Evolutionary conservation across 176 grass and related monocot species (phyloP), one percentile per base, ranked within the genome.

Genomic region (Poa annua): DNA sequence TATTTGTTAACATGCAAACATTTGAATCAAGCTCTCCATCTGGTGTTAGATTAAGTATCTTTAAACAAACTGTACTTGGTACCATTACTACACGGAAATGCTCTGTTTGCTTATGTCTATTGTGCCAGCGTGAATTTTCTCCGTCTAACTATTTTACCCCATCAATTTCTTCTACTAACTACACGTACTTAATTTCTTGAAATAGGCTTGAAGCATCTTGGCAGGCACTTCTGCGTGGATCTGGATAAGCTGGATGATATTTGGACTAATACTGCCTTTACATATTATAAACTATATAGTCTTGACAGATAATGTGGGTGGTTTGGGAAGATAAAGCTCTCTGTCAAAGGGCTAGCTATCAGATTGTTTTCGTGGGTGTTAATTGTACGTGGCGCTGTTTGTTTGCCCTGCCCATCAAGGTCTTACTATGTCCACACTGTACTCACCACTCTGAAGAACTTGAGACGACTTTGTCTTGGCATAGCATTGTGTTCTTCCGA

Each of bases 321-420:
- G 59, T 74, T 86, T 1, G 20, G 29, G n/a, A 79, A 45, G 70
- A 81, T 81, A 48, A 83, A 75, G 88, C 88, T 86, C 75, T 75
- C 47, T 17, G 55, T 74, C 5, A 25, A 50, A 49, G 84, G 75
- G 84, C 74, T 83, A 74, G 74, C 24, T 83, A 83, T 68, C 84
- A 83, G 88, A 79, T 77, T 90, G 84, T 83, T 86, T 90, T 75
- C 49, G 57, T 83, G 84, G 69, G 75, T 75, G 44, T 77, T 63
- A 71, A 77, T 54, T 76, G 74, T 51, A 35, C 19, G 24, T 73
- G 81, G 73, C 25, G 34, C 26, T 32, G 59, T 80, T 75, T 66
- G 75, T 83, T 82, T 74, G 66, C 41, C 69, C 72, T 80, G 38
- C 19, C 10, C 62, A 60, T 83, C 49, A 51, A 60, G 38, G 66